These are phyloP conservation scores for Diaporthe batatas DNA, from an alignment of 2,329 filamentous ascomycete genomes.

Conservation along the genomic window DNA sequence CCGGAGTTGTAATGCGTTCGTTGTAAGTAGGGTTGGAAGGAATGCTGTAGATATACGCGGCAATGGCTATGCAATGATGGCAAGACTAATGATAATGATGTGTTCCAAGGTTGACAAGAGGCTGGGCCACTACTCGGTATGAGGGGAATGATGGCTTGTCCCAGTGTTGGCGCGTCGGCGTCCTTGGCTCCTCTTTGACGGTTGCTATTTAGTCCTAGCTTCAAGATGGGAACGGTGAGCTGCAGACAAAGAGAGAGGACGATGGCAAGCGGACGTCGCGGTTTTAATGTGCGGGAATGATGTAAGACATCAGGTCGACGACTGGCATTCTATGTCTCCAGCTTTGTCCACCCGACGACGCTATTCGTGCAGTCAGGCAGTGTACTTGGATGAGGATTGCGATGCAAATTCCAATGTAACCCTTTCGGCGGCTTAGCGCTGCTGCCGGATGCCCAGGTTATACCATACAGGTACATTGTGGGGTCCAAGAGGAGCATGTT, in stretches of 20 bases:
- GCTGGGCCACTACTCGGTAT: slow-evolving; percentile 5
- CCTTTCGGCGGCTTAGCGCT: slow-evolving; percentile 24
- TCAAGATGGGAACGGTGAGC: not conserved
- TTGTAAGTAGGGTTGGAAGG: too few relatives aligned
- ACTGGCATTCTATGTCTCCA: slow-evolving; percentile 30
- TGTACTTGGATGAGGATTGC: slow-evolving; percentile 17
- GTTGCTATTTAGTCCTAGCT: not conserved
- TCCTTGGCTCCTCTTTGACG: slow-evolving; percentile 18
- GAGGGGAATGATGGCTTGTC: slow-evolving; percentile 11
- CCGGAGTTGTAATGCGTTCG: too few relatives aligned
- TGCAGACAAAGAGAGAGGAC: not conserved
- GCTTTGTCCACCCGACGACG: slow-evolving; percentile 12
- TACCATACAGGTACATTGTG: slow-evolving; percentile 25
- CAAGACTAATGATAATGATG: not conserved
- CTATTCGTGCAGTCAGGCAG: not conserved
- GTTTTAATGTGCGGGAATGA: slow-evolving; percentile 1
- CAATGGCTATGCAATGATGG: slow-evolving; percentile 6
- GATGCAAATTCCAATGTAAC: slow-evolving; percentile 23
- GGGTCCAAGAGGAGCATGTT: slow-evolving; percentile 17
- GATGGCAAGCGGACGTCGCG: not conserved
- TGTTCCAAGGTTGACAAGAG: not conserved
- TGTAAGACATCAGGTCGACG: slow-evolving; percentile 10
- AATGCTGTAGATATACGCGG: not conserved
- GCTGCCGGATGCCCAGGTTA: not conserved
- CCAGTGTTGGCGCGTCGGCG: slow-evolving; percentile 16